These are phyloP conservation scores for Rhizoctonia solani DNA, from an alignment of 1,284 basidiomycete species.

Conservation along the genomic window DNA sequence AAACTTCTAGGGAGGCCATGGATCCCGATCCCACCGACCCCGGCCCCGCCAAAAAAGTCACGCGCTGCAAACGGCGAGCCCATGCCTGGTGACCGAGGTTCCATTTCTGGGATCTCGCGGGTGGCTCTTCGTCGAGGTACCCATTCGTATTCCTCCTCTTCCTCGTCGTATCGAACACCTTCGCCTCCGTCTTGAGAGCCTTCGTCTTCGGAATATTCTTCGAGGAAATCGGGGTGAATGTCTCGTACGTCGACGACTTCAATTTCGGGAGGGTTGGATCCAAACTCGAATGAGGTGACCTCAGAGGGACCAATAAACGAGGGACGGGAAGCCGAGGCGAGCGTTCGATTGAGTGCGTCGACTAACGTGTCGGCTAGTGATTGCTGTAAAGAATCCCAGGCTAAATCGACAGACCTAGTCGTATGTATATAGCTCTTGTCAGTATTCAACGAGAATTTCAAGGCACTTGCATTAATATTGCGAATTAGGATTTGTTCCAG, in stretches of 20 bases:
- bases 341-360: constrained; percentile 77
- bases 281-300: constrained; percentile 86
- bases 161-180: constrained; percentile 38
- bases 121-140: constrained; percentile 65
- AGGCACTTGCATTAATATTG: too few relatives aligned
- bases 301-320: constrained; percentile 93
- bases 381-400: constrained; percentile 23
- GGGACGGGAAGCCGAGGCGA: constrained; percentile 71
- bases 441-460: too few relatives aligned
- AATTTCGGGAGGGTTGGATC: constrained; percentile 78
- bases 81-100: constrained; percentile 44
- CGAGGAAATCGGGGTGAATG: constrained; percentile 91
- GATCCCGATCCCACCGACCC: constrained; percentile 31
- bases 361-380: constrained; percentile 71
- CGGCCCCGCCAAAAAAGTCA: constrained; percentile 30
- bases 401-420: constrained; percentile 27
- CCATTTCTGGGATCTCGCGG: constrained; percentile 56
- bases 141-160: constrained; percentile 52
- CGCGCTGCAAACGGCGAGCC: constrained; percentile 24
- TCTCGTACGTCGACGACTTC: constrained; percentile 91
- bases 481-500: background rate
- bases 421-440: too few relatives aligned
- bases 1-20: constrained; percentile 26
- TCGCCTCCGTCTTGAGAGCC: constrained; percentile 40
- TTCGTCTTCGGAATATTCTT: constrained; percentile 73